phyloP scores from a whole-genome alignment of 257 asterid genomes.

The Penstemon newberryi region DNA sequence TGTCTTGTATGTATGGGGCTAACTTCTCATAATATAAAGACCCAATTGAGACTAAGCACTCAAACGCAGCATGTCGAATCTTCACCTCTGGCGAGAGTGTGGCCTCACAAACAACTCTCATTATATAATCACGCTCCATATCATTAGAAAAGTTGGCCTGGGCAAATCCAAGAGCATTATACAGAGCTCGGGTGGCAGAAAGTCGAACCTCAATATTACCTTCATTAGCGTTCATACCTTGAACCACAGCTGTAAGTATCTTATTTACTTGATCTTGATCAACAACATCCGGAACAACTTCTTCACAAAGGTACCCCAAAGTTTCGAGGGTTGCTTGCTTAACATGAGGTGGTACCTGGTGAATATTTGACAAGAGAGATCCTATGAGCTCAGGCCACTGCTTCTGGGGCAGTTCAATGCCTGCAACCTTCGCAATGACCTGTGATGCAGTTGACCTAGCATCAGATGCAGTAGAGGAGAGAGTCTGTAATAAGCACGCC shows the following conservation, averaged over 20 bases:
- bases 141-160: slow-evolving; percentile 80
- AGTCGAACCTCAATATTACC: slow-evolving; percentile 66
- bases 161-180: slow-evolving; percentile 83
- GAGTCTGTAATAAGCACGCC: slow-evolving; percentile 72
- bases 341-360: slow-evolving; percentile 71
- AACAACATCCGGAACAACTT: slow-evolving; percentile 69
- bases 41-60: slow-evolving; percentile 76
- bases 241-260: slow-evolving; percentile 82
- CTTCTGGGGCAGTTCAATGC: slow-evolving; percentile 80
- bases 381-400: slow-evolving; percentile 90
- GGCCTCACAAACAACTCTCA: slow-evolving; percentile 90
- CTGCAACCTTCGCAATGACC: slow-evolving; percentile 82
- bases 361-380: slow-evolving; percentile 65
- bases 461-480: slow-evolving; percentile 57
- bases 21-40: slow-evolving; percentile 76
- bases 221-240: slow-evolving; percentile 80
- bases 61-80: slow-evolving; percentile 83
- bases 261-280: slow-evolving; percentile 87
- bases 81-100: slow-evolving; percentile 72
- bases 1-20: slow-evolving; percentile 71
- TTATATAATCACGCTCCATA: slow-evolving; percentile 77
- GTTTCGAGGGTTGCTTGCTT: slow-evolving; percentile 87
- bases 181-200: slow-evolving; percentile 73
- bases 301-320: slow-evolving; percentile 80
- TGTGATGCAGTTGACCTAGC: slow-evolving; percentile 86